A percentile compares a stretch with the other conserved stretches of the same genome.
Conservation (phyloP, 2,329 filamentous ascomycete species). For the Thermothelomyces thermophilus region DNA sequence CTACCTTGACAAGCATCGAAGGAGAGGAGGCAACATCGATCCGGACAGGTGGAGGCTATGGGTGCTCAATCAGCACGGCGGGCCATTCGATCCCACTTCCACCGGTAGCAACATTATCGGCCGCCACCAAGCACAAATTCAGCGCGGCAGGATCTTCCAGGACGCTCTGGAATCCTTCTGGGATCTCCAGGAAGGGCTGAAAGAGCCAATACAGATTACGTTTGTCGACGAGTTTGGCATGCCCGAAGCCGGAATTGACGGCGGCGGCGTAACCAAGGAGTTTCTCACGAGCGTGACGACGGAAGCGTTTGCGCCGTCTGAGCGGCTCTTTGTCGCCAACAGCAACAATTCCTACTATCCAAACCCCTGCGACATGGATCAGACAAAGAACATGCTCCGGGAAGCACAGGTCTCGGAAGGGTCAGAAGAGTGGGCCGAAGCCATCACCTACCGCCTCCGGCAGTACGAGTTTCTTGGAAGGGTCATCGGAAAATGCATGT, state of each 20-base stretch:
- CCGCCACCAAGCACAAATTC: constrained; percentile 72
- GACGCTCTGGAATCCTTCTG: constrained; percentile 86
- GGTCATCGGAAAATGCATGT: constrained; percentile 91
- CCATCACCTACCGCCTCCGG: constrained; percentile 55
- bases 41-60: constrained; percentile 68
- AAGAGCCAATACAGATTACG: constrained; percentile 93
- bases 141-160: constrained; percentile 70
- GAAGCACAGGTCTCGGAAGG: constrained; percentile 45
- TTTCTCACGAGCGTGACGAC: constrained; percentile 84
- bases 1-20: constrained; percentile 67
- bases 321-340: constrained; percentile 73
- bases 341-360: constrained; percentile 83
- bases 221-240: constrained; percentile 89
- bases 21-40: constrained; percentile 62
- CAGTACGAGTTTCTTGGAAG: constrained; percentile 89
- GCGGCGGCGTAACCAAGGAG: constrained; percentile 94
- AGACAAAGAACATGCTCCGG: constrained; percentile 53
- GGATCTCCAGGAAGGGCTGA: constrained; percentile 69
- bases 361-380: constrained; percentile 71
- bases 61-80: constrained; percentile 39
- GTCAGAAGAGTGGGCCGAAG: constrained; percentile 49
- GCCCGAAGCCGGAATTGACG: constrained; percentile 88
- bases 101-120: constrained; percentile 36
- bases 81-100: constrained; percentile 19
- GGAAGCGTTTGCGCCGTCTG: constrained; percentile 65